Evolutionary conservation across 2,329 filamentous ascomycete species (phyloP), one percentile per base, ranked within the genome.

Genomic region (Dissoconium aciculare): DNA sequence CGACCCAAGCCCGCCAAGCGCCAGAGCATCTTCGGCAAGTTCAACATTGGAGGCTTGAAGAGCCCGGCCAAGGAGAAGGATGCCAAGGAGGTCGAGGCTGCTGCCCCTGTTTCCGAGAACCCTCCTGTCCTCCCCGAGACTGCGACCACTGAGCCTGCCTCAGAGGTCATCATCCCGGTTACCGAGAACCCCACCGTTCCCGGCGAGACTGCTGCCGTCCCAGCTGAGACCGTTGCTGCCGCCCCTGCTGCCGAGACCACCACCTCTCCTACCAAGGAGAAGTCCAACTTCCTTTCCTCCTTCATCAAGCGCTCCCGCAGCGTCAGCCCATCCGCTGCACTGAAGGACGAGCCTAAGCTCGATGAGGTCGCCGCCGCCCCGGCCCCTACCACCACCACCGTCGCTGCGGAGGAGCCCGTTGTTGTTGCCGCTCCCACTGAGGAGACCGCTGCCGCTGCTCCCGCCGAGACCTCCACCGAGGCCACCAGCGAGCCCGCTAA

Each of bases 11-110:
- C 57, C 28, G 67, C 71, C 58, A 92, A 91, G 79, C 80, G 83
- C 57, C 74, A 74, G 59, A 89, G 81, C 43, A 76, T 85, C 50
- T 91, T 91, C 59, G 73, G 72, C 47, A 75, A 73, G 50, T 39
- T 53, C 32, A 38, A 37, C 23, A 69, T 67, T 59, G 78, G 82
- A 45, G 58, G 58, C 52, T 50, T 64, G 34, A 60, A 58, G 52
- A 61, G 57, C 51, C 62, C 62, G 8, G 55, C 54, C 19, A 52
- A 52, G 38, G 62, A 66, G 69, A 87, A 87, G 67, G 58, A 62
- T 66, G 82, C 84, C 64, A 75, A 78, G 56, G 75, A 75, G 41
- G 66, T 72, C 46, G 75, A 79, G 51, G 57, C 64, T 45, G 60
- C 66, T 35, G 62, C 64, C 46, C 51, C 55, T 35, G 50, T 52